Evolutionary conservation across 1,139 yeast genomes (phyloP).

Genomic region (Debaryomyces nepalensis): DNA sequence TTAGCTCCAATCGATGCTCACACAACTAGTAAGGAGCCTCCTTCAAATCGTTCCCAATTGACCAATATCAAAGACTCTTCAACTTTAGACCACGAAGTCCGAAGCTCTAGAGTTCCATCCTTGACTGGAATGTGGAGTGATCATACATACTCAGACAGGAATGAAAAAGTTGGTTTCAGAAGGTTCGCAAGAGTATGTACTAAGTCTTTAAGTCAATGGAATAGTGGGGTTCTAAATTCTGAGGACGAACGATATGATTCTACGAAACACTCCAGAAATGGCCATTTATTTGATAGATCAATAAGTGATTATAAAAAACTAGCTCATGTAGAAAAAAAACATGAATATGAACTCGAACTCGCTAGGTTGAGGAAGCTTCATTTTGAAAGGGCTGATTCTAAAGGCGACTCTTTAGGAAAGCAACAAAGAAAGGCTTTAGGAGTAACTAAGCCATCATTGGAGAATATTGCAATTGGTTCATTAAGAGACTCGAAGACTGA

Average conservation of each 20-base stretch:
- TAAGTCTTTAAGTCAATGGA: slow-evolving; percentile 23
- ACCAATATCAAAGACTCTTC: slow-evolving; percentile 7
- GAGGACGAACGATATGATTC: slow-evolving; percentile 6
- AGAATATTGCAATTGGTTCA: slow-evolving; percentile 18
- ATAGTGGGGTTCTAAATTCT: slow-evolving; percentile 10
- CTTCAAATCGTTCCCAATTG: slow-evolving; percentile 5
- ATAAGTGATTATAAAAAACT: slow-evolving; percentile 11
- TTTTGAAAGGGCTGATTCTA: slow-evolving; percentile 6
- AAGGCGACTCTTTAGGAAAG: slow-evolving; percentile 1
- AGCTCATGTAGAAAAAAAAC: slow-evolving; percentile 13
- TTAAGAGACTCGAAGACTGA: slow-evolving; percentile 1
- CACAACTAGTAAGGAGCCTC: slow-evolving; percentile 9
- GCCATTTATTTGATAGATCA: slow-evolving; percentile 17
- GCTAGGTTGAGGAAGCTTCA: slow-evolving; percentile 11
- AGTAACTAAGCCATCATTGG: slow-evolving; percentile 20
- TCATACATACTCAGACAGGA: slow-evolving; percentile 9
- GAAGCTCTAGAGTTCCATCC: slow-evolving; percentile 25
- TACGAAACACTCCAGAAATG: slow-evolving; percentile 13
- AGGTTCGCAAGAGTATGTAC: slow-evolving; percentile 27
- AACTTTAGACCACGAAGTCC: slow-evolving; percentile 6
- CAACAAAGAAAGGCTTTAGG: slow-evolving; percentile 13
- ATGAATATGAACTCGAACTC: slow-evolving; percentile 16
- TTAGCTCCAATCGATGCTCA: slow-evolving; percentile 15
- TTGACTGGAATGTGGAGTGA: slow-evolving; percentile 20
- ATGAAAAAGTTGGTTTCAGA: slow-evolving; percentile 23